Evolutionary conservation across 2,329 filamentous ascomycete genomes (phyloP).

Genomic region (Cryphonectria naterciae): DNA sequence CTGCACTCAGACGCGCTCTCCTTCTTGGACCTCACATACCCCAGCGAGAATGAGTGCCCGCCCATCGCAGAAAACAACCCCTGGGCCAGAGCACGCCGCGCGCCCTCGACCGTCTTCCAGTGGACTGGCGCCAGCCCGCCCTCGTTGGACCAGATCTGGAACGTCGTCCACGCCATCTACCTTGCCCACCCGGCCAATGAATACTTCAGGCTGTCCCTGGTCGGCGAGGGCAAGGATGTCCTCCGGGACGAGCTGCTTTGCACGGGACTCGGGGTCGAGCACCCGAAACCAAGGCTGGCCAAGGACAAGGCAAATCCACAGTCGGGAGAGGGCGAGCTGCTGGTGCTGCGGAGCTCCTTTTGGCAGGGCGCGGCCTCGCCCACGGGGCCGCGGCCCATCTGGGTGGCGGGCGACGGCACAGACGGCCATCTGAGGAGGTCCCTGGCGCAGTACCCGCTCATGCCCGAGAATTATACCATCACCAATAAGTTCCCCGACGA

Average conservation of each 20-base stretch:
- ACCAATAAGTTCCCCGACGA: slow-evolving; percentile 51
- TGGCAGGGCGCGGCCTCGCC: slow-evolving; percentile 33
- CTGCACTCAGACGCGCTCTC: slow-evolving; percentile 44
- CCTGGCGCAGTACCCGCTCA: slow-evolving; percentile 42
- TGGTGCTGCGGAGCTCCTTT: slow-evolving; percentile 51
- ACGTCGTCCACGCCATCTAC: slow-evolving; percentile 49
- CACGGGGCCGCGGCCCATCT: slow-evolving; percentile 44
- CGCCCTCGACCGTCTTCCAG: slow-evolving; percentile 45
- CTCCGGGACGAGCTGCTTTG: slow-evolving; percentile 34
- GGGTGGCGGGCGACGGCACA: slow-evolving; percentile 41
- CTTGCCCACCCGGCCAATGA: slow-evolving; percentile 48
- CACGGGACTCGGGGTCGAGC: slow-evolving; percentile 27
- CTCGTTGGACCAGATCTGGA: slow-evolving; percentile 50
- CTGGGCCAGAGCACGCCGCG: slow-evolving; percentile 50
- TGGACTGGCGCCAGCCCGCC: slow-evolving; percentile 44
- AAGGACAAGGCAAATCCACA: slow-evolving; percentile 28
- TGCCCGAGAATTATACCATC: slow-evolving; percentile 48
- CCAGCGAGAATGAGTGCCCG: slow-evolving; percentile 34
- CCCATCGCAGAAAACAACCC: slow-evolving; percentile 37
- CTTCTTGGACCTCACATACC: slow-evolving; percentile 42
- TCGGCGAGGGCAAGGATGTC: slow-evolving; percentile 41
- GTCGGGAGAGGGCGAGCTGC: slow-evolving; percentile 39
- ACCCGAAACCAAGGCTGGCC: slow-evolving; percentile 43
- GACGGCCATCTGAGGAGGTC: slow-evolving; percentile 37
- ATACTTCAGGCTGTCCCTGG: slow-evolving; percentile 47